phyloP scores from a whole-genome alignment of 345 rosid species.

The Eucalyptus camaldulensis region DNA sequence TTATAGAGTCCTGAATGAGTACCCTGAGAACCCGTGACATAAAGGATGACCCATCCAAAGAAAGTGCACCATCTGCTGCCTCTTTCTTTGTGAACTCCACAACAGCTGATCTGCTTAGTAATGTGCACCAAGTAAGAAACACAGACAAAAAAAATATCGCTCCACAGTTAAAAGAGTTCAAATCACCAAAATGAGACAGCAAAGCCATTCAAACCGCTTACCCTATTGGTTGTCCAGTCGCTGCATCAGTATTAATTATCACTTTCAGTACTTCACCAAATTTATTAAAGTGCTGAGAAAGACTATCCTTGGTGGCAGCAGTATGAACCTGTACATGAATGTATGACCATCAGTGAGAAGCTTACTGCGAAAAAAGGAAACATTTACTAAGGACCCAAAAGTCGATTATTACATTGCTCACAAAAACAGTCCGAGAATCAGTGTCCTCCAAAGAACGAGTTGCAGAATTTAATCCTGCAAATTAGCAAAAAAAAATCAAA shows the following conservation, averaged over 20 bases:
- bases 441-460: constrained; percentile 67
- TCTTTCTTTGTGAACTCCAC: constrained; percentile 82
- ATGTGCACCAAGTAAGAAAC: not conserved
- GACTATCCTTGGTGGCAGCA: constrained; percentile 89
- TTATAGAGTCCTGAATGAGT: not conserved
- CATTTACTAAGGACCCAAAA: not conserved
- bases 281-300: constrained; percentile 86
- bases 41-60: constrained; percentile 80
- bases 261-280: constrained; percentile 91
- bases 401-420: constrained; percentile 59
- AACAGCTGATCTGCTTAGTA: constrained; percentile 1
- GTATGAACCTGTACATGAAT: constrained; percentile 62
- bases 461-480: constrained; percentile 6
- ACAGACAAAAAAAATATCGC: not conserved
- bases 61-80: constrained; percentile 76
- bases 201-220: constrained; percentile 2
- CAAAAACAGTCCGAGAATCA: constrained; percentile 81
- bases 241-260: constrained; percentile 70
- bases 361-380: not conserved
- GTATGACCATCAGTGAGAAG: not conserved
- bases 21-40: constrained; percentile 97
- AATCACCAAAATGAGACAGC: not conserved
- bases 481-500: not conserved
- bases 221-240: constrained; percentile 94
- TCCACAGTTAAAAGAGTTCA: not conserved